Base-by-base conservation (phyloP, 352 stramenopile species). In the Pythium pectinolyticum region DNA sequence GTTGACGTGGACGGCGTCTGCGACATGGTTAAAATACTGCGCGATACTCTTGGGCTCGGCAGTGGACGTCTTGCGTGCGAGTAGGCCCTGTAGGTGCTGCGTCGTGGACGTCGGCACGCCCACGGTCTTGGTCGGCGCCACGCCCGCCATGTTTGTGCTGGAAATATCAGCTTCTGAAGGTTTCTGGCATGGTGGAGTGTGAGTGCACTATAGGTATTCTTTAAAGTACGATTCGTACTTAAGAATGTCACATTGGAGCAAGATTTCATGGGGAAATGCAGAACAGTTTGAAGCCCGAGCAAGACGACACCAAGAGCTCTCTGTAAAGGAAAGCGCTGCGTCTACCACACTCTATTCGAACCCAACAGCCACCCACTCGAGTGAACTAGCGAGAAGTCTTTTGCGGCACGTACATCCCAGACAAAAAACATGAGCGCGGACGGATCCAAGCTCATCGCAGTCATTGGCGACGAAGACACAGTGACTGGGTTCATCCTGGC, bases 401-500 rank as follows among this genome's bases (percentile, higher is more conserved):
- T n/a, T n/a, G n/a, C n/a, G n/a, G n/a, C n/a, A n/a, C n/a, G n/a
- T n/a, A n/a, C n/a, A n/a, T n/a, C n/a, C n/a, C n/a, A n/a, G n/a
- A n/a, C n/a, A n/a, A n/a, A n/a, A n/a, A 41, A 41, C 7, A 41
- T 90, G 79, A 90, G 78, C 57, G 83, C 56, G 2, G 56, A 95
- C 56, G 67, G 72, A 60, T 92, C 86, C 46, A 96, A 96, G 80
- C 71, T 96, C 10, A 82, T 96, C 48, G 86, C 73, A 22, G 87
- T 96, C 57, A 96, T 96, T 53, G 88, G 88, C 54, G 88, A 96
- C 69, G 88, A 99, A 88, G 97, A 99, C 74, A 99, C 97, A 10
- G 96, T 99, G 53, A 98, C 96, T 57, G 97, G 97, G 35, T 99
- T 99, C 78, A 92, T 99, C 55, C 89, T 99, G 30, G 96, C 97